Evolutionary conservation across 164 flowering plant genomes (phyloP).

Genomic region (Aristolochia contorta): DNA sequence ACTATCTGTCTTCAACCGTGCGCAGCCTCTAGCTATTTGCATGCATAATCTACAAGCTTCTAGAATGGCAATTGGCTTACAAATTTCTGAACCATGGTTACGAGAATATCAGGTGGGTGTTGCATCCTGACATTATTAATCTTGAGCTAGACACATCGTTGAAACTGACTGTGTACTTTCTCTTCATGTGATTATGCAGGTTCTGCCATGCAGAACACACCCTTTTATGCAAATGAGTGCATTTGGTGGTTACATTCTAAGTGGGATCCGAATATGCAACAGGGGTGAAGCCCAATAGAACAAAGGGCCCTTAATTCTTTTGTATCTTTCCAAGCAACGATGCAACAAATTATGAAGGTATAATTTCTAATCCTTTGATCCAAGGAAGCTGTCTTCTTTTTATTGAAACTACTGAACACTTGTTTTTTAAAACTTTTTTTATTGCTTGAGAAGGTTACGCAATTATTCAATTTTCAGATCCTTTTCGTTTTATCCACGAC

Average conservation of each 20-base stretch:
- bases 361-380: no score
- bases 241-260: slow-evolving; percentile 81
- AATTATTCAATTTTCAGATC: no score
- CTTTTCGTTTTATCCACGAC: no score
- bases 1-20: background rate
- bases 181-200: slow-evolving; percentile 35
- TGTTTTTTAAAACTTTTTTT: no score
- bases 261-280: slow-evolving; percentile 53
- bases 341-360: no score
- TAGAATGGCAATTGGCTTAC: slow-evolving; percentile 78
- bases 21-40: slow-evolving; percentile 90
- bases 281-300: no score
- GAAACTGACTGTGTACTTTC: background rate
- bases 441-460: no score
- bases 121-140: background rate
- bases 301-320: no score
- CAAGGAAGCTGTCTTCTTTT: no score
- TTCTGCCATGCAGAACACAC: slow-evolving; percentile 91
- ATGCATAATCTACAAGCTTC: slow-evolving; percentile 77
- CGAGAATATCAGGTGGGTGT: slow-evolving; percentile 90
- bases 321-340: no score
- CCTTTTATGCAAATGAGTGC: slow-evolving; percentile 97
- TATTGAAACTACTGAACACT: no score
- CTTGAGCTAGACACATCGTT: background rate
- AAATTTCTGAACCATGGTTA: slow-evolving; percentile 91